phyloP scores from a whole-genome alignment of 345 rosid genomes.

The Eucalyptus marginata region DNA sequence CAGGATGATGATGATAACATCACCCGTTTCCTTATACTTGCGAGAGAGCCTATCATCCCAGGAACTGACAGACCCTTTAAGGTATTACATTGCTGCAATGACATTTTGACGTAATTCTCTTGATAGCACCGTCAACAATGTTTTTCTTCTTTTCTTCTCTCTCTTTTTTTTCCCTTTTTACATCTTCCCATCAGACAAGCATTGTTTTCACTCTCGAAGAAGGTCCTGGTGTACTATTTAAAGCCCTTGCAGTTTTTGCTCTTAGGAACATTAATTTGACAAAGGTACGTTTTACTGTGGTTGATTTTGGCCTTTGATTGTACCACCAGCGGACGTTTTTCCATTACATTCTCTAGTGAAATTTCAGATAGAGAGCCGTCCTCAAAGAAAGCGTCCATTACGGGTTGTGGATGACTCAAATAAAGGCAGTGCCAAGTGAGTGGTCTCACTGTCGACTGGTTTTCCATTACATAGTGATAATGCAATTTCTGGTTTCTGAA shows the following conservation, averaged over 20 bases:
- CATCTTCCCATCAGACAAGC: constrained; percentile 55
- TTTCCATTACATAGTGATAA: neutral
- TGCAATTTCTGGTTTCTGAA: neutral
- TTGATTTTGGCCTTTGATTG: neutral
- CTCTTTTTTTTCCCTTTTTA: neutral
- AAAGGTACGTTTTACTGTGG: constrained; percentile 28
- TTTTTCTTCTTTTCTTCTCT: neutral
- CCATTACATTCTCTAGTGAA: neutral
- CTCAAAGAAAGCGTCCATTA: constrained; percentile 58
- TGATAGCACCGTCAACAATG: neutral
- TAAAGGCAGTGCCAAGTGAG: constrained; percentile 74
- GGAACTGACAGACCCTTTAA: constrained; percentile 55
- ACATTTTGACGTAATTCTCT: neutral
- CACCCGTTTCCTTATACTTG: constrained; percentile 84
- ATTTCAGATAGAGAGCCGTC: constrained; percentile 86
- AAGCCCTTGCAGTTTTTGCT: constrained; percentile 89
- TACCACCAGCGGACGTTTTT: neutral
- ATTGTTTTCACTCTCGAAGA: constrained; percentile 92
- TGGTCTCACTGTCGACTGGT: neutral
- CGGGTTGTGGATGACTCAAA: constrained; percentile 80
- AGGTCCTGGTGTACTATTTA: constrained; percentile 87
- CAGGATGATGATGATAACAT: constrained; percentile 73
- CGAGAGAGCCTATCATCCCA: constrained; percentile 86
- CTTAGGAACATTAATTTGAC: constrained; percentile 70
- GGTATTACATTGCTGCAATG: constrained; percentile 18